A percentile compares a stretch with the other conserved stretches of the same genome.
These are phyloP conservation scores for Lagenidium giganteum DNA, from an alignment of 352 stramenopile species.

Conservation along the genomic window DNA sequence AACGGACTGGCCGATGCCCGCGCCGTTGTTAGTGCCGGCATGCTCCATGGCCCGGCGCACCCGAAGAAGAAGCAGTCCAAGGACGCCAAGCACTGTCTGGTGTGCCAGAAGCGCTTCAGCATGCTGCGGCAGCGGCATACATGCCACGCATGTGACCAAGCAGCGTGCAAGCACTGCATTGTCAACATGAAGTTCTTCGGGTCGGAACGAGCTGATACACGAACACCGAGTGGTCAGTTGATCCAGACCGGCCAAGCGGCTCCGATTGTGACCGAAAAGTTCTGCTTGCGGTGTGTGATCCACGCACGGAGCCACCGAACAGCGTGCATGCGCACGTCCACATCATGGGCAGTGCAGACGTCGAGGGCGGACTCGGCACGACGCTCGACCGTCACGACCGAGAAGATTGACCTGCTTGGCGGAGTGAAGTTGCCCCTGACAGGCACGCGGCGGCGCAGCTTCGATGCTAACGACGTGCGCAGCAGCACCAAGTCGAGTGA, in stretches of 20 bases:
- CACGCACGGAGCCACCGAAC: conserved; percentile 5
- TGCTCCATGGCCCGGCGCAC: no score
- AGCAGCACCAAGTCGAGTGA: no score
- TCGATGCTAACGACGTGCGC: no score
- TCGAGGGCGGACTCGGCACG: neutral
- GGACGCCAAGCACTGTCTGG: conserved; percentile 3
- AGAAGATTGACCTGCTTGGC: no score
- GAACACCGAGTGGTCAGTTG: neutral
- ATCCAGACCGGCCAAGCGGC: neutral
- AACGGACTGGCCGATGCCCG: conserved; percentile 6
- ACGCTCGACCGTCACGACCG: no score
- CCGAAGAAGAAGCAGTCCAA: neutral
- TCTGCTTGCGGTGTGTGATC: conserved; percentile 10
- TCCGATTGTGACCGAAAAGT: conserved; percentile 4
- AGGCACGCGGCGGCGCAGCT: no score
- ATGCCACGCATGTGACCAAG: conserved; percentile 6
- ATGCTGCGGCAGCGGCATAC: conserved; percentile 1
- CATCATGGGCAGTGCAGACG: no score
- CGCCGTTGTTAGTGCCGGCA: neutral
- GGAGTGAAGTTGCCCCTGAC: no score
- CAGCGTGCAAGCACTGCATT: conserved; percentile 7
- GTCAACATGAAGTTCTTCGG: conserved; percentile 9
- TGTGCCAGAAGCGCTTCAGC: conserved; percentile 12
- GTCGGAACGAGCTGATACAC: no score
- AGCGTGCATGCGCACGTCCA: no score